These are phyloP conservation scores for Rhynchosporium secalis DNA, from an alignment of 2,329 filamentous ascomycete genomes.

Conservation along the genomic window DNA sequence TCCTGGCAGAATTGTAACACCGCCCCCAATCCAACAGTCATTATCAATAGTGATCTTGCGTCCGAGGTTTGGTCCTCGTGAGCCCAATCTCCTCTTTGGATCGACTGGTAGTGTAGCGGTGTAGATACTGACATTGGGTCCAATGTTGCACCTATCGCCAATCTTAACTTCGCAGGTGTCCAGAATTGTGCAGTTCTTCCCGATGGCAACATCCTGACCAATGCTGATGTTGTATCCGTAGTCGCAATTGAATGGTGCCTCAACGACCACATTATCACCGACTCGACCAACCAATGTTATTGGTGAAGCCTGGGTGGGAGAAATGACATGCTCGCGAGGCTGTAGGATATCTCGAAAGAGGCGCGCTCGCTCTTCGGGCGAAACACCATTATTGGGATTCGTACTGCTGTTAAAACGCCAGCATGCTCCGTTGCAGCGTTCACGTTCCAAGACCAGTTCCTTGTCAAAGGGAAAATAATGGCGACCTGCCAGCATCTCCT, in stretches of 20 bases:
- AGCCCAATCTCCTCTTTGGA: conserved; percentile 70
- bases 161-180: conserved; percentile 85
- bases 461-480: conserved; percentile 79
- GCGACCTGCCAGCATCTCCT: conserved; percentile 82
- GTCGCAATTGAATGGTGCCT: conserved; percentile 87
- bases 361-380: conserved; percentile 64
- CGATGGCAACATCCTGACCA: conserved; percentile 81
- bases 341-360: conserved; percentile 72
- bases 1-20: conserved; percentile 60
- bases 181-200: conserved; percentile 79
- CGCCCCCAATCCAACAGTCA: conserved; percentile 65
- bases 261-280: conserved; percentile 75
- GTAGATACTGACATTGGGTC: conserved; percentile 84
- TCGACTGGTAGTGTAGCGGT: conserved; percentile 73
- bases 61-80: conserved; percentile 69
- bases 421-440: conserved; percentile 77
- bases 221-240: conserved; percentile 95
- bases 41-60: conserved; percentile 74
- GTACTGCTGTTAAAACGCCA: conserved; percentile 85
- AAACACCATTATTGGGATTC: conserved; percentile 72
- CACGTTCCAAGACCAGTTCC: conserved; percentile 79
- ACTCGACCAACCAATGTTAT: conserved; percentile 60
- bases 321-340: conserved; percentile 57
- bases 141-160: conserved; percentile 74
- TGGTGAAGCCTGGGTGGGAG: conserved; percentile 54